phyloP scores from a whole-genome alignment of 257 asterid genomes.

The Rhazya stricta region DNA sequence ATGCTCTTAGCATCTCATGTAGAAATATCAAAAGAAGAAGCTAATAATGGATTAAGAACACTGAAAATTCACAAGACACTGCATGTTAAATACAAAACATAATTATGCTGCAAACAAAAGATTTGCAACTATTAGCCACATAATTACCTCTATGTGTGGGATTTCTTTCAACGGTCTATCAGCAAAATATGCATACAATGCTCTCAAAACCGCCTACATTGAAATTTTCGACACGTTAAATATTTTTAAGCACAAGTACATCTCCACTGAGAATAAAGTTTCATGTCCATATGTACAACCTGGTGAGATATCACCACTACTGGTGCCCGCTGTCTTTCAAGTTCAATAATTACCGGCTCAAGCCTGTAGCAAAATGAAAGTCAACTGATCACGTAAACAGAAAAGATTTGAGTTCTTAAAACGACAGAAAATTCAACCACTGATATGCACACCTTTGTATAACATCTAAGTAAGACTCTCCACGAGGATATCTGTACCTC shows the following conservation, averaged over 20 bases:
- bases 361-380: constrained; percentile 44
- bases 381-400: constrained; percentile 14
- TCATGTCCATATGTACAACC: constrained; percentile 39
- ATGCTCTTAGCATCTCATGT: no score
- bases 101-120: neutral
- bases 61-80: neutral
- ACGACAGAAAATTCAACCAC: neutral
- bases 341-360: constrained; percentile 98
- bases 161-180: constrained; percentile 95
- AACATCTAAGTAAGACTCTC: constrained; percentile 97
- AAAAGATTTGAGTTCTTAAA: constrained; percentile 17
- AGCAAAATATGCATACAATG: constrained; percentile 95
- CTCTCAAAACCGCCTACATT: constrained; percentile 86
- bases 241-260: constrained; percentile 4
- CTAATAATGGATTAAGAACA: neutral
- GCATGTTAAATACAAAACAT: neutral
- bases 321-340: constrained; percentile 96
- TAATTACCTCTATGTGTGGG: constrained; percentile 87
- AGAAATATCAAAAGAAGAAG: no score
- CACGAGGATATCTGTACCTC: constrained; percentile 97
- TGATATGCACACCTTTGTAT: constrained; percentile 71
- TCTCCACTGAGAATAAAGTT: constrained; percentile 12
- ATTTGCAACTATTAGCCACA: neutral
- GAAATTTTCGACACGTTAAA: constrained; percentile 17
- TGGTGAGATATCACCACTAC: constrained; percentile 97